Conservation (phyloP, 371 early-diverging fungal genomes). For the Syncephalastrum racemosum region DNA sequence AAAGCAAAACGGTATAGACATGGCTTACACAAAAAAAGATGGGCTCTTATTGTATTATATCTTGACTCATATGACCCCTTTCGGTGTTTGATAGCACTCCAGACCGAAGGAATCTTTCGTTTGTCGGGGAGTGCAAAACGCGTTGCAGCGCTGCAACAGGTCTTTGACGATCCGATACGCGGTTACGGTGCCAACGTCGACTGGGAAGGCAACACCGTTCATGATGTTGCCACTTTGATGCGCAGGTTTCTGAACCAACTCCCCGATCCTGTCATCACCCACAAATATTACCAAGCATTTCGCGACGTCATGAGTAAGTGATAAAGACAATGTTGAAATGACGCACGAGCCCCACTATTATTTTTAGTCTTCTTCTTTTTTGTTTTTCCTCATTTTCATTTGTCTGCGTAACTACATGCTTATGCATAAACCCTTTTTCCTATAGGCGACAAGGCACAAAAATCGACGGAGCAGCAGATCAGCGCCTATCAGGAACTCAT, state of each 20-base stretch:
- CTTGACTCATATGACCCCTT: background rate
- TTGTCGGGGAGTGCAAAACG: slow-evolving; percentile 49
- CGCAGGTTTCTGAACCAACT: slow-evolving; percentile 61
- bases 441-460: slow-evolving; percentile 9
- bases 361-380: background rate
- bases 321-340: background rate
- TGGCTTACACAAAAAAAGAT: background rate
- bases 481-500: slow-evolving; percentile 52
- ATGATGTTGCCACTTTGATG: slow-evolving; percentile 63
- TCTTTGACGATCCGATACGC: slow-evolving; percentile 59
- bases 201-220: slow-evolving; percentile 61
- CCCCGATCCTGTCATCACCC: slow-evolving; percentile 66
- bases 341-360: background rate
- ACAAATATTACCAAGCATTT: slow-evolving; percentile 52
- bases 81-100: slow-evolving; percentile 9
- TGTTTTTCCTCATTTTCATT: background rate
- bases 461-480: background rate
- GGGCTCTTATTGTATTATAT: background rate
- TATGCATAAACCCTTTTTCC: slow-evolving; percentile 35
- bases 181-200: slow-evolving; percentile 58
- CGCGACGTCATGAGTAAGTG: slow-evolving; percentile 47
- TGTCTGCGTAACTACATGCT: background rate
- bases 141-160: slow-evolving; percentile 55
- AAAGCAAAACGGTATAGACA: slow-evolving; percentile 47
- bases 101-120: slow-evolving; percentile 26